Percentiles rank a stretch among this genome's conserved stretches.
Evolutionary conservation across 2,329 filamentous ascomycete genomes (phyloP).

Genomic region (Diaporthe citriasiana): DNA sequence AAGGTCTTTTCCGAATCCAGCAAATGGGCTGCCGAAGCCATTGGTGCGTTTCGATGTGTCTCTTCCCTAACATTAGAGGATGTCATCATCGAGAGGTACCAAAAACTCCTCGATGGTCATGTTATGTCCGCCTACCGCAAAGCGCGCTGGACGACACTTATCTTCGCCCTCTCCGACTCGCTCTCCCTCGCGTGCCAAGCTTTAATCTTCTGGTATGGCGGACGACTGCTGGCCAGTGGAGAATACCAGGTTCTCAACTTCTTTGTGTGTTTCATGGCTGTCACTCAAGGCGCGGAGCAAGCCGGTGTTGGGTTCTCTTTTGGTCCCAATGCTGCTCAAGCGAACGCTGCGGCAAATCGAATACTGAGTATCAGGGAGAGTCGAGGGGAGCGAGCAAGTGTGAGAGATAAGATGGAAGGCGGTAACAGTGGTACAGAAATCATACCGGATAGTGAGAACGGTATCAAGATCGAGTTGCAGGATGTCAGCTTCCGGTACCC

Average conservation of each 20-base stretch:
- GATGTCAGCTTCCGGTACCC: conserved; percentile 74
- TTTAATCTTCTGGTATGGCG: conserved; percentile 77
- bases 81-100: conserved; percentile 73
- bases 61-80: conserved; percentile 78
- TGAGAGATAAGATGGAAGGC: background rate
- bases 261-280: conserved; percentile 73
- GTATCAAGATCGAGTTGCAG: conserved; percentile 69
- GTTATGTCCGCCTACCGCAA: conserved; percentile 71
- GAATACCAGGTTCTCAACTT: conserved; percentile 65
- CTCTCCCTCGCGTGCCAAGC: conserved; percentile 74
- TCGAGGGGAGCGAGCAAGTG: conserved; percentile 23
- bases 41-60: conserved; percentile 81
- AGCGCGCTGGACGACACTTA: conserved; percentile 71
- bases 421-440: conserved; percentile 49
- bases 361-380: conserved; percentile 67
- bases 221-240: conserved; percentile 65
- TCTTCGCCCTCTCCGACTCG: conserved; percentile 80
- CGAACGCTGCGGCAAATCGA: conserved; percentile 70
- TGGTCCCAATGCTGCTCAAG: conserved; percentile 74
- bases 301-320: conserved; percentile 78
- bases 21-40: conserved; percentile 81
- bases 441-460: conserved; percentile 62
- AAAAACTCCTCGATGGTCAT: conserved; percentile 69
- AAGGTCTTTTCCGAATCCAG: conserved; percentile 77
- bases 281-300: conserved; percentile 76